A percentile compares a stretch with the other conserved stretches of the same genome.
Conservation (phyloP, 2,329 filamentous ascomycete genomes). For the Xylariaceae sp. region DNA sequence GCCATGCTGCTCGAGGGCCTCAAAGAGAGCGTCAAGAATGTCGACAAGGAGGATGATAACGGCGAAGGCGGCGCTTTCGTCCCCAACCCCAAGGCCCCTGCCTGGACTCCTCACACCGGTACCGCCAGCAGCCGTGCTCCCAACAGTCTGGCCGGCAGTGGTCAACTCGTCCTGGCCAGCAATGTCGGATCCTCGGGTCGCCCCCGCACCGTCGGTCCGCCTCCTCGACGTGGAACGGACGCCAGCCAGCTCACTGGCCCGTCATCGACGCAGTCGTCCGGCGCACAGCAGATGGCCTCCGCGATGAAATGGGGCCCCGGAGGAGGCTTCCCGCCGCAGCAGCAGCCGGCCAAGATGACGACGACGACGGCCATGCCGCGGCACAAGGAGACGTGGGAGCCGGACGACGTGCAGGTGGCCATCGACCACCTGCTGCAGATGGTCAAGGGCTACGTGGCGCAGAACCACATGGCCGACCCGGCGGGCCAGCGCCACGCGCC, state of each 20-base stretch:
- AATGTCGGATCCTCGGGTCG: too few relatives aligned
- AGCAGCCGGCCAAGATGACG: not conserved
- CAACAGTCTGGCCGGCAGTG: not conserved
- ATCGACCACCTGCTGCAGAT: conserved; percentile 19
- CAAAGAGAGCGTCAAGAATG: conserved; percentile 3
- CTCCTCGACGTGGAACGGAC: not conserved
- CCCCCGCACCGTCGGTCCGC: too few relatives aligned
- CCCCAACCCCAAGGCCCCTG: conserved; percentile 17
- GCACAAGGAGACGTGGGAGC: conserved; percentile 17
- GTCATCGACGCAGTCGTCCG: not conserved
- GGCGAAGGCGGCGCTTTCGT: conserved; percentile 6
- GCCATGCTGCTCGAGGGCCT: conserved; percentile 1
- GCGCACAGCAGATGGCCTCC: not conserved
- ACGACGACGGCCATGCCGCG: conserved; percentile 10
- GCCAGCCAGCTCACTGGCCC: not conserved
- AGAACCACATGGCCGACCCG: conserved; percentile 12
- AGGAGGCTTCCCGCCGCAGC: not conserved
- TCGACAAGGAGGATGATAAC: conserved; percentile 1
- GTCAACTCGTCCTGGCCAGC: not conserved
- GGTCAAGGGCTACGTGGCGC: conserved; percentile 21
- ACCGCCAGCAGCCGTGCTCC: not conserved
- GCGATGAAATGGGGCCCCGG: not conserved
- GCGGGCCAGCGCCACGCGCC: conserved; percentile 9
- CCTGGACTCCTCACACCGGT: conserved; percentile 10
- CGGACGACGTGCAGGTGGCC: conserved; percentile 16